Conservation (phyloP, 2,329 filamentous ascomycete genomes). For the Domatiomyces globalis region DNA sequence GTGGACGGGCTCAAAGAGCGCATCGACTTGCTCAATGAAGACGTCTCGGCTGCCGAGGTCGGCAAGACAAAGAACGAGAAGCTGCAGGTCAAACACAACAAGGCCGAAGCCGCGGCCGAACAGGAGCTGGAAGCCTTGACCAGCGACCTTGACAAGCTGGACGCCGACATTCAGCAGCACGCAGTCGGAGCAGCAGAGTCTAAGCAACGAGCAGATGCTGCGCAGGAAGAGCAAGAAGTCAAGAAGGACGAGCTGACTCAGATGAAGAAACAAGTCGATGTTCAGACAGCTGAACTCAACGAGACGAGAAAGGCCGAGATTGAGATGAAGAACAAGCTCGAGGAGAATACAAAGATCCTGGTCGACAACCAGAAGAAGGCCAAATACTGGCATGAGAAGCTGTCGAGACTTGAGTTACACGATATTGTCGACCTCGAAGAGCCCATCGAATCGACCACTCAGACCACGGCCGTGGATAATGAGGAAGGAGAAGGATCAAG, state of each 20-base stretch:
- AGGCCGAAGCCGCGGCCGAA: conserved; percentile 62
- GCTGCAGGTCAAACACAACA: conserved; percentile 72
- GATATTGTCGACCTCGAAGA: conserved; percentile 54
- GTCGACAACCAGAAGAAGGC: conserved; percentile 72
- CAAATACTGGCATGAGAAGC: conserved; percentile 78
- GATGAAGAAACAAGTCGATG: conserved; percentile 74
- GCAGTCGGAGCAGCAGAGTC: conserved; percentile 60
- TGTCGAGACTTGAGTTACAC: conserved; percentile 68
- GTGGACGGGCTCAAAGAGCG: conserved; percentile 81
- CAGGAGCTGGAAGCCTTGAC: conserved; percentile 62
- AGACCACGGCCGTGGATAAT: background rate
- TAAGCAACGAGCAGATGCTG: conserved; percentile 61
- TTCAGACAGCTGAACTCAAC: conserved; percentile 73
- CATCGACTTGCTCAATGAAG: conserved; percentile 65
- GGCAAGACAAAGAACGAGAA: conserved; percentile 89
- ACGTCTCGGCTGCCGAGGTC: conserved; percentile 74
- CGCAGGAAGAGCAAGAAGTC: conserved; percentile 56
- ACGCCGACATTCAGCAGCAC: conserved; percentile 66
- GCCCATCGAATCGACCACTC: conserved; percentile 3
- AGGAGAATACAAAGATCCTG: conserved; percentile 85
- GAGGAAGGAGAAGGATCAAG: conserved; percentile 20
- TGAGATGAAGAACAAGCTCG: conserved; percentile 95
- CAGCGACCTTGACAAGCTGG: conserved; percentile 61
- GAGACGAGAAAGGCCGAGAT: conserved; percentile 81
- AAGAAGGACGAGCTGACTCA: conserved; percentile 69